These are phyloP conservation scores for Asterophora lycoperdoides DNA, from an alignment of 768 basidiomycete species.

Conservation along the genomic window DNA sequence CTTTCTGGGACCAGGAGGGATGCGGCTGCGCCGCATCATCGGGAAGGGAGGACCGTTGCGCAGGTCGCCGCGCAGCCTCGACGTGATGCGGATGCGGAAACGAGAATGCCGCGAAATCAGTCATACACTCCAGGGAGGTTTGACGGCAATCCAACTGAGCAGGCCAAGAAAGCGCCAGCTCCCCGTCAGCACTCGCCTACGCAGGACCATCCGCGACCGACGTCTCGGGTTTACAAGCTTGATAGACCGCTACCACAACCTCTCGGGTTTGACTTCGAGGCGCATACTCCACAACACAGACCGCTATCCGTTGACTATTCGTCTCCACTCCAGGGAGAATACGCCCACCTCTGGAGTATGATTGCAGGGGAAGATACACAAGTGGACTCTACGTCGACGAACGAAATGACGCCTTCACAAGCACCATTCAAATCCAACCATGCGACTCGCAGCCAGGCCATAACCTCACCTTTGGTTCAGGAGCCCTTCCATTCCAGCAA, in stretches of 20 bases:
- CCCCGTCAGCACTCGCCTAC: constrained; percentile 9
- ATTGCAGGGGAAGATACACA: constrained; percentile 8
- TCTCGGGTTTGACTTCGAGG: neutral
- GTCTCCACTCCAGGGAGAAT: constrained; percentile 14
- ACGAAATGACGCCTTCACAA: constrained; percentile 3
- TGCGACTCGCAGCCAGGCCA: neutral
- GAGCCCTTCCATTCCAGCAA: no score
- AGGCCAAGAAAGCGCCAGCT: neutral
- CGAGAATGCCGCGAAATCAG: constrained; percentile 1
- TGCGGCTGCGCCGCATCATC: constrained; percentile 12
- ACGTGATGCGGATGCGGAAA: constrained; percentile 13
- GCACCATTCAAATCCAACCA: neutral
- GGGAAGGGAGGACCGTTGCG: constrained; percentile 5
- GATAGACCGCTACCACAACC: constrained; percentile 18
- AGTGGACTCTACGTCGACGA: constrained; percentile 1
- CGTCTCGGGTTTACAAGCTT: constrained; percentile 12
- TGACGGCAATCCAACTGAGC: neutral
- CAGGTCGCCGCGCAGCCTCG: constrained; percentile 9
- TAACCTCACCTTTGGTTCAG: no score
- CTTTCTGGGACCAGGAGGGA: constrained; percentile 27
- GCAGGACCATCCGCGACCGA: constrained; percentile 8
- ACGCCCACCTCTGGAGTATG: constrained; percentile 16
- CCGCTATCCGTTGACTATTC: constrained; percentile 1
- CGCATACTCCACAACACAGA: neutral
- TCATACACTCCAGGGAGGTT: neutral